Evolutionary conservation across 2,329 filamentous ascomycete species (phyloP), one percentile per base, ranked within the genome.

Genomic region (Cladophialophora psammophila): DNA sequence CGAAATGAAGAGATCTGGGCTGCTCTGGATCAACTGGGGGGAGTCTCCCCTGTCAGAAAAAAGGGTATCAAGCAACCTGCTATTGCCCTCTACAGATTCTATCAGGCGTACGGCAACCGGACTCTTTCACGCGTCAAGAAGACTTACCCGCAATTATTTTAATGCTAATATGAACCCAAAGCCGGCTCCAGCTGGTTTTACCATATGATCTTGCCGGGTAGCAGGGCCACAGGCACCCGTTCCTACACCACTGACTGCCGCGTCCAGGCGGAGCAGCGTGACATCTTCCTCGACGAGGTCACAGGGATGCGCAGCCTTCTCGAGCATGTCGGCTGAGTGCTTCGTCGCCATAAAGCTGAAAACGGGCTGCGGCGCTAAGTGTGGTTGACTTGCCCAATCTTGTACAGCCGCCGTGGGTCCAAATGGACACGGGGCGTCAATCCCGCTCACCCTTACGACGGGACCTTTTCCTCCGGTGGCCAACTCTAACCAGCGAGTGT

Each of bases 401-500:
- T 50, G 45, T 50, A n/a, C 8, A 12, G 18, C 20, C 4, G 20
- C 13, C 8, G 10, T 20, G 10, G 45, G 4, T n/a, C 10, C 18
- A 4, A 50, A 50, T 8, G 45, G 18, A 31, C 10, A 31, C 10
- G 45, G 18, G 18, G 18, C 13, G 18, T 50, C 45, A 50, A 31
- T 50, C 8, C 45, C 7, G 18, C 15, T 31, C 45, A 50, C 45
- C 18, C 45, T 50, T 20, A 50, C 45, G 9, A n/a, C 15, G 18
- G 45, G 45, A 26, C 45, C 45, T 50, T 6, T 50, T 50, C 45
- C 45, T 12, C 3, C 18, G 8, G 20, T 20, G 1, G 45, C 9
- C 45, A 50, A 5, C 45, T 50, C 45, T 26, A 50, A 76, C 85
- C 87, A 91, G 6, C 86, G 80, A 0, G 85, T 86, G 40, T 86